A percentile compares a stretch with the other conserved stretches of the same genome.
These are phyloP conservation scores for Cutaneotrichosporon cutaneum DNA, from an alignment of 1,284 basidiomycete species.

Conservation along the genomic window DNA sequence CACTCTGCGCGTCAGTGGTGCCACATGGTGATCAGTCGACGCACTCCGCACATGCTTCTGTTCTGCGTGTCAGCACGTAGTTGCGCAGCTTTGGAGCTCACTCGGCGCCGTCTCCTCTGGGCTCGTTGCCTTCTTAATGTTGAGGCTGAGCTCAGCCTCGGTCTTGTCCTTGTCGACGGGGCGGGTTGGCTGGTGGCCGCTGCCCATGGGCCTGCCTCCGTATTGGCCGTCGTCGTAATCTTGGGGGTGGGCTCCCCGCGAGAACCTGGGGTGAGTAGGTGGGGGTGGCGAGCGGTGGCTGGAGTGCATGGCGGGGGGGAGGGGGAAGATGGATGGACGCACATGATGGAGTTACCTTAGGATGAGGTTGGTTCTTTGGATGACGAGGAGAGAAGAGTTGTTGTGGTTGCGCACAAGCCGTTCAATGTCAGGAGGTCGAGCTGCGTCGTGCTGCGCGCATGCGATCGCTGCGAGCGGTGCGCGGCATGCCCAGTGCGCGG, in stretches of 20 bases:
- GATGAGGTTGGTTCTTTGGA: not conserved
- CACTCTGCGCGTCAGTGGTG: constrained; percentile 62
- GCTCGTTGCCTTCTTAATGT: constrained; percentile 95
- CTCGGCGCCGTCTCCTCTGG: constrained; percentile 76
- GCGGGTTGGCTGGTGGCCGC: constrained; percentile 78
- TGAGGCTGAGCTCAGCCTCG: constrained; percentile 82
- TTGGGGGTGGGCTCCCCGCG: constrained; percentile 24
- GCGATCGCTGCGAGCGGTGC: not conserved
- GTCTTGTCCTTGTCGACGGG: constrained; percentile 96
- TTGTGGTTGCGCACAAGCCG: constrained; percentile 1
- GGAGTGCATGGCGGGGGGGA: not conserved
- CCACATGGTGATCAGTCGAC: constrained; percentile 35
- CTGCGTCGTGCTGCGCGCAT: not conserved
- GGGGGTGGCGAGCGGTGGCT: not conserved
- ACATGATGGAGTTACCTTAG: not conserved
- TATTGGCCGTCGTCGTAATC: constrained; percentile 45
- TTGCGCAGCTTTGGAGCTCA: constrained; percentile 24
- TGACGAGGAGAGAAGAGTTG: not conserved
- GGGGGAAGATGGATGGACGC: not conserved
- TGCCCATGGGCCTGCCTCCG: constrained; percentile 33
- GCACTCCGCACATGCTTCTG: constrained; percentile 95
- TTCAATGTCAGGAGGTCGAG: not conserved
- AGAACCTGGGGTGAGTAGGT: constrained; percentile 32
- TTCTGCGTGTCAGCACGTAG: constrained; percentile 56
- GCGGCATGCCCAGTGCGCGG: no score